A percentile compares a stretch with the other conserved stretches of the same genome.
Conservation (phyloP, 2,329 filamentous ascomycete species). For the Paracorniculantispora psalliotae region DNA sequence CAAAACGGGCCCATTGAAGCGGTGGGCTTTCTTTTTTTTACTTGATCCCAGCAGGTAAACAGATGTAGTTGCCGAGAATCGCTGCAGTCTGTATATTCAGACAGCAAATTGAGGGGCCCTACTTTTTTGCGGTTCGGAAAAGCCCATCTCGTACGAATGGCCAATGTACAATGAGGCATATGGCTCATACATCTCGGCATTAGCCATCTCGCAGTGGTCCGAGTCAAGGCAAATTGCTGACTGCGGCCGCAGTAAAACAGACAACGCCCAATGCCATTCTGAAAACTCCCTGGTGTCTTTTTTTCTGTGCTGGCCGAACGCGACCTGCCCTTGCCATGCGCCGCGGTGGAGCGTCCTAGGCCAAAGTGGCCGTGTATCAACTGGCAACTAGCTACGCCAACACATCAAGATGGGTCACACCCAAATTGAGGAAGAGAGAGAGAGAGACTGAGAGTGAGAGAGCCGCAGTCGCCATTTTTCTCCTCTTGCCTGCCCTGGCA, state of each 20-base stretch:
- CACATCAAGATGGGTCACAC: conserved; percentile 79
- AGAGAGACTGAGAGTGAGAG: no score
- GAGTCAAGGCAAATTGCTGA: not conserved
- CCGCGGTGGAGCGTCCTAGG: conserved; percentile 59
- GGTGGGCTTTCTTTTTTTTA: conserved; percentile 12
- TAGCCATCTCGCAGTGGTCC: not conserved
- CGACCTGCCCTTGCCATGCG: conserved; percentile 34
- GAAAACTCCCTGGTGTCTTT: not conserved
- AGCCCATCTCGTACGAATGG: not conserved
- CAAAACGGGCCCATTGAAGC: conserved; percentile 9
- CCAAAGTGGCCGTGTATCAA: conserved; percentile 60
- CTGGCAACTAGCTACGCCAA: conserved; percentile 83
- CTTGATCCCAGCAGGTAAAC: not conserved
- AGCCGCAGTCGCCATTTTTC: conserved; percentile 60
- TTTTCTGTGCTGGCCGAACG: conserved; percentile 10
- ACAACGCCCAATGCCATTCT: not conserved
- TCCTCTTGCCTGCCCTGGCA: conserved; percentile 40
- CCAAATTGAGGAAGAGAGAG: no score
- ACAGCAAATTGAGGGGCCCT: no score
- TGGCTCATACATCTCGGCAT: not conserved
- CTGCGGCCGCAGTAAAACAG: not conserved
- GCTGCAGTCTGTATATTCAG: not conserved
- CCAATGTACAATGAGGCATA: not conserved
- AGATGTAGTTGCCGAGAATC: not conserved
- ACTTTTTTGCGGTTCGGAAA: no score